Base-by-base conservation (phyloP, 2,329 filamentous ascomycete species). In the Sclerotiophoma versabilis region DNA sequence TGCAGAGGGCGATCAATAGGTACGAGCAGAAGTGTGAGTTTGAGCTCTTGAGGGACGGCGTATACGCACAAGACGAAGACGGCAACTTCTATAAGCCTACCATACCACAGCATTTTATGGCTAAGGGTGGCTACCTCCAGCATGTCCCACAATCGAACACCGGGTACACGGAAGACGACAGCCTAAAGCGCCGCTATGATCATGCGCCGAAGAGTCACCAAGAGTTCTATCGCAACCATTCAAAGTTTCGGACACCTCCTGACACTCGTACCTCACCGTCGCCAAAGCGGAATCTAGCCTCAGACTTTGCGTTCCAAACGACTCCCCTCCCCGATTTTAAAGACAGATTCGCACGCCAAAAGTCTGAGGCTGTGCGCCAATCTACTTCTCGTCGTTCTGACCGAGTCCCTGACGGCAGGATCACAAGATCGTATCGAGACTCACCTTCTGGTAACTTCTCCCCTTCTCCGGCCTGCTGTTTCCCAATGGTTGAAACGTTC, bases 81-180 rank as follows among this genome's bases (percentile, higher is more conserved):
- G 53, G 53, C 20, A 51, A 38, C 17, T 43, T 54, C 7, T 49
- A 54, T 33, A 54, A 54, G 33, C 51, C 44, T 6, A 45, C 11
- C 4, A 4, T 17, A n/a, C 38, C 50, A 15, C 44, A 34, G n/a
- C 23, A 17, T 1, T 34, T 26, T 12, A 4, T 22, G 22, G 32
- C 14, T 45, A 45, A 44, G 11, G 33, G 27, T 12, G 38, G 32
- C 17, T 19, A 17, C 17, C 15, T 29, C 4, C 33, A 29, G 11
- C 5, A 34, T 8, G 4, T n/a, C 11, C 5, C 27, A n/a, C 27
- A 5, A 17, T 4, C 10, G 14, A 22, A 22, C 27, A 27, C 17
- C 27, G 15, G 34, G 20, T 5, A 2, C 7, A 9, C 14, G 14
- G 29, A 42, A 23, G 37, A 25, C 4, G 29, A 25, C 5, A 37